phyloP scores from a whole-genome alignment of 805 yeast genomes.

The Komagataella populi region DNA sequence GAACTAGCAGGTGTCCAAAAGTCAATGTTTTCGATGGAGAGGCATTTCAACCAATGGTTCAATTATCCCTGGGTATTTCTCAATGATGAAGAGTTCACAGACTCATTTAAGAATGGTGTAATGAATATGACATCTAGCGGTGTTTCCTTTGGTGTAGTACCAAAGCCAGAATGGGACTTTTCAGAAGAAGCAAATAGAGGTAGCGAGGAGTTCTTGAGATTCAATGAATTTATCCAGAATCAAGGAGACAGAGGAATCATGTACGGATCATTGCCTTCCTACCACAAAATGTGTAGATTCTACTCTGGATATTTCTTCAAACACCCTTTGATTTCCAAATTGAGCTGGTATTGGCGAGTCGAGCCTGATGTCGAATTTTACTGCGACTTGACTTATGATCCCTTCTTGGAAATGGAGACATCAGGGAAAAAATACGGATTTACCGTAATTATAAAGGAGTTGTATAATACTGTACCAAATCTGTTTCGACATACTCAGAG shows the following conservation, averaged over 20 bases:
- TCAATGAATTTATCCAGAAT: constrained; percentile 43
- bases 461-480: constrained; percentile 71
- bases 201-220: constrained; percentile 12
- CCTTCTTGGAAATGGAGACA: constrained; percentile 68
- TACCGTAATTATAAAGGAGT: constrained; percentile 65
- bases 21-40: constrained; percentile 64
- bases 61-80: constrained; percentile 87
- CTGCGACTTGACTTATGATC: constrained; percentile 89
- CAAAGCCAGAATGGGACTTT: constrained; percentile 56
- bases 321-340: constrained; percentile 56
- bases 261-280: constrained; percentile 73
- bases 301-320: constrained; percentile 74
- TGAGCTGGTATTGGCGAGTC: constrained; percentile 93
- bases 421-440: constrained; percentile 71
- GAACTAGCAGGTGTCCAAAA: constrained; percentile 68
- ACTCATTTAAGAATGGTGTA: constrained; percentile 46
- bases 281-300: constrained; percentile 93
- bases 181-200: constrained; percentile 27
- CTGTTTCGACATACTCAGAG: constrained; percentile 61
- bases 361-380: constrained; percentile 87
- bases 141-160: constrained; percentile 62
- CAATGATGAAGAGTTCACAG: constrained; percentile 65
- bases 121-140: constrained; percentile 37
- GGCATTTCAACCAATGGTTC: constrained; percentile 89
- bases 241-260: constrained; percentile 79